Conservation (phyloP, 306 rosid genomes). For the Fragaria iinumae region DNA sequence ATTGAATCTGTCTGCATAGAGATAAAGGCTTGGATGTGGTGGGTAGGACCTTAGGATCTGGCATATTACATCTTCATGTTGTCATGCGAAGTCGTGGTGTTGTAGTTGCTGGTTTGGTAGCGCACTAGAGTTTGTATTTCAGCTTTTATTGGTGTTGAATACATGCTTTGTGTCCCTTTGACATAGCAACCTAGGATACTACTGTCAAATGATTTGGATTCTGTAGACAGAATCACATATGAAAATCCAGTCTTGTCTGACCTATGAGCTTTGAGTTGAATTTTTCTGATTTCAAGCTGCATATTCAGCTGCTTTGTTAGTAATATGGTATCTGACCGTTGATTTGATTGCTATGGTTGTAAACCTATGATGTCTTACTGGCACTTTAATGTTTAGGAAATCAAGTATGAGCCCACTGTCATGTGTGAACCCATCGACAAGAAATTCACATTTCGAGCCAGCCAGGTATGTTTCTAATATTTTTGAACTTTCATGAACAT, state of each 20-base stretch:
- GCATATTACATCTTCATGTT: neutral
- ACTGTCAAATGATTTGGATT: neutral
- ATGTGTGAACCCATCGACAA: conserved; percentile 97
- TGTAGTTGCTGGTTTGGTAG: neutral
- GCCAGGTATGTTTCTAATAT: conserved; percentile 60
- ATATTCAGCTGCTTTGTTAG: neutral
- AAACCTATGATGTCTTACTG: conserved; percentile 12
- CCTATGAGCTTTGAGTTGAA: neutral
- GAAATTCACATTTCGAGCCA: conserved; percentile 72
- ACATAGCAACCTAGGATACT: neutral
- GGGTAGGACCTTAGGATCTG: neutral
- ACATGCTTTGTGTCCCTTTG: neutral
- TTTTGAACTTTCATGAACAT: conserved; percentile 7
- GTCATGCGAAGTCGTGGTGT: neutral
- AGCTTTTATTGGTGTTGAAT: neutral
- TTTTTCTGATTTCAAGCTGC: neutral
- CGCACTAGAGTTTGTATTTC: neutral
- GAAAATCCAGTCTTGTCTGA: neutral
- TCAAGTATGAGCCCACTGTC: conserved; percentile 90
- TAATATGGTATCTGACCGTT: neutral
- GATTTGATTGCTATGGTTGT: conserved; percentile 2
- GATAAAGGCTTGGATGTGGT: neutral
- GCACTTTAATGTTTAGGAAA: conserved; percentile 54
- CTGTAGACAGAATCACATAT: neutral
- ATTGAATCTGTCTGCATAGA: neutral